These are phyloP conservation scores for Diaporthe aspalathi DNA, from an alignment of 2,329 filamentous ascomycete genomes.

Conservation along the genomic window DNA sequence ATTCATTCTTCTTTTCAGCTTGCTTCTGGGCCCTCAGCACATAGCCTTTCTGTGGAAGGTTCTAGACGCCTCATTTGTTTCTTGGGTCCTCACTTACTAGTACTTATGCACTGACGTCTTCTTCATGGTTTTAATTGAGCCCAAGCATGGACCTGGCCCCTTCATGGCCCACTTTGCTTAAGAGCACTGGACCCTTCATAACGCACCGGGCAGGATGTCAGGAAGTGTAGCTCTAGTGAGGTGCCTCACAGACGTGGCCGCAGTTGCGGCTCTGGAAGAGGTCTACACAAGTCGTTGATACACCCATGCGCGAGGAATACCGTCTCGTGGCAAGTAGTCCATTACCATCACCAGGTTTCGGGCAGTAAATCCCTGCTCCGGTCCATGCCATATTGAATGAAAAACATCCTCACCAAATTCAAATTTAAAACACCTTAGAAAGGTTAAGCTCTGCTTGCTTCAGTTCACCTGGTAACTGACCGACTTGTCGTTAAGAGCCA, in stretches of 20 bases:
- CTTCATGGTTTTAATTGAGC: not conserved
- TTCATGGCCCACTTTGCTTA: not conserved
- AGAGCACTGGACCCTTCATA: not conserved
- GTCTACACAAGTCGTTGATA: not conserved
- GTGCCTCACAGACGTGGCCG: not conserved
- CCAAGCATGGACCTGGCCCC: not conserved
- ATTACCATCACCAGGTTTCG: too few species aligned
- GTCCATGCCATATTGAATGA: not conserved
- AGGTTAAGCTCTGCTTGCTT: not conserved
- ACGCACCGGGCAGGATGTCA: not conserved
- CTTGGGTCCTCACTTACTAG: too few species aligned
- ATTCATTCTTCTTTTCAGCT: not conserved
- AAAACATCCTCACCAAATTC: not conserved
- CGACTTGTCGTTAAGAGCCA: too few species aligned
- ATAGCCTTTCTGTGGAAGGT: not conserved
- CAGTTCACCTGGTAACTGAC: too few species aligned
- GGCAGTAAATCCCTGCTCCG: too few species aligned
- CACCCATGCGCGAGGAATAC: not conserved
- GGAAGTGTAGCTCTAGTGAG: too few species aligned
- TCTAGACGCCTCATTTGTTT: not conserved
- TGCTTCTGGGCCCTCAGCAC: not conserved
- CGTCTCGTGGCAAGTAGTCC: too few species aligned
- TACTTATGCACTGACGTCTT: not conserved
- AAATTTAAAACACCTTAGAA: not conserved
- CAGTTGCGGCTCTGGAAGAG: not conserved